These are phyloP conservation scores for Globisporangium rhizosaccharum DNA, from an alignment of 352 stramenopile genomes.

Conservation along the genomic window DNA sequence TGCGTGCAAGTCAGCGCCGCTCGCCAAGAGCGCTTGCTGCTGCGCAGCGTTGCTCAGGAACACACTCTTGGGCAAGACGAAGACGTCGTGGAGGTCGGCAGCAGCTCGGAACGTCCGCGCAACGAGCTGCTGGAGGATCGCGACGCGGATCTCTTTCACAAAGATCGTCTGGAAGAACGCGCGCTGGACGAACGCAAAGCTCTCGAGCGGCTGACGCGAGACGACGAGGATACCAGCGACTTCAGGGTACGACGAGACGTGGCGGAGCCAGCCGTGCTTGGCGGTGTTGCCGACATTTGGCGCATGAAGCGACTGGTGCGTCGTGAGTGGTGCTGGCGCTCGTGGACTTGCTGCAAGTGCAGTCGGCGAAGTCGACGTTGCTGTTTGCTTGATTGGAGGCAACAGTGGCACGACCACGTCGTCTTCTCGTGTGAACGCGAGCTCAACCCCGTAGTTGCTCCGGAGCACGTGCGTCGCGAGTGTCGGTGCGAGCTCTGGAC, in stretches of 20 bases:
- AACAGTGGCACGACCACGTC: not conserved
- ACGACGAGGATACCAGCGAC: conserved; percentile 18
- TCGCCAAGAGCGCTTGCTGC: not conserved
- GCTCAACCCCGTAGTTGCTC: conserved; percentile 14
- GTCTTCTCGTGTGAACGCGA: conserved; percentile 12
- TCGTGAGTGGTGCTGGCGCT: not conserved
- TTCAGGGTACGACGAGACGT: conserved; percentile 17
- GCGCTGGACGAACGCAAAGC: conserved; percentile 25
- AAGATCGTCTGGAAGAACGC: conserved; percentile 26
- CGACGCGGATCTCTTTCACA: conserved; percentile 11
- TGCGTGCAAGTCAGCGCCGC: not conserved
- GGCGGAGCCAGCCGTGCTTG: conserved; percentile 20
- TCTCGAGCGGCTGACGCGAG: conserved; percentile 19
- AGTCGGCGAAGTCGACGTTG: not conserved
- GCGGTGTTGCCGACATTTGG: not conserved
- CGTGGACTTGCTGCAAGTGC: not conserved
- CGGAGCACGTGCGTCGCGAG: conserved; percentile 29
- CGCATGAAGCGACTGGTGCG: not conserved
- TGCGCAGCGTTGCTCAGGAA: conserved; percentile 1
- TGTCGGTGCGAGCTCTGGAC: conserved; percentile 16
- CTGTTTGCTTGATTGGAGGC: not conserved
- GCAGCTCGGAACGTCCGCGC: conserved; percentile 1
- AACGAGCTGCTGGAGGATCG: conserved; percentile 15
- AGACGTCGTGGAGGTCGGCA: conserved; percentile 5
- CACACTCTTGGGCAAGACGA: conserved; percentile 8